Conservation (phyloP, 2,329 filamentous ascomycete genomes). For the Basipetospora chlamydospora region DNA sequence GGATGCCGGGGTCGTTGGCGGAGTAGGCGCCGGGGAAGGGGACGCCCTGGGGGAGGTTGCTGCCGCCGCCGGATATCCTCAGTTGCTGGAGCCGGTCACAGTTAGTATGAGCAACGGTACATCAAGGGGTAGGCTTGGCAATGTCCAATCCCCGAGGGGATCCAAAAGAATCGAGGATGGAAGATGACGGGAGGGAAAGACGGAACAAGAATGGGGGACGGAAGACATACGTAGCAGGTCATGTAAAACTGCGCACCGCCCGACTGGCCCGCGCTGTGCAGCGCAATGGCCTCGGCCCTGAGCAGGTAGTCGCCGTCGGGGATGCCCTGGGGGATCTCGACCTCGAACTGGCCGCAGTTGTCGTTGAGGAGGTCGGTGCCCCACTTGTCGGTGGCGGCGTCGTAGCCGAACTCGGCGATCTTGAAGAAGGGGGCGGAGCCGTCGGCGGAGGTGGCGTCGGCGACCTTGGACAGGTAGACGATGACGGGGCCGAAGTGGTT, state of each 20-base stretch:
- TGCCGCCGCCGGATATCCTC: conserved; percentile 14
- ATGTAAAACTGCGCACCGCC: conserved; percentile 24
- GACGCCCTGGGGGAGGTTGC: conserved; percentile 11
- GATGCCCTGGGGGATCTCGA: conserved; percentile 19
- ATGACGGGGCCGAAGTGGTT: conserved; percentile 39
- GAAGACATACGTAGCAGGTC: conserved; percentile 11
- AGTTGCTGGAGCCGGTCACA: conserved; percentile 9
- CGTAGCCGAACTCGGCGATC: conserved; percentile 26
- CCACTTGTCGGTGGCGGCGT: conserved; percentile 29
- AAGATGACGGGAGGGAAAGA: neutral
- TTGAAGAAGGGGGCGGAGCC: conserved; percentile 35
- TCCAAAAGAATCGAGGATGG: too few relatives aligned
- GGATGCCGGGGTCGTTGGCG: conserved; percentile 12
- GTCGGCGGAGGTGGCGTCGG: conserved; percentile 28
- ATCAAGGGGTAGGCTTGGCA: neutral
- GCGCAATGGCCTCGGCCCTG: conserved; percentile 37
- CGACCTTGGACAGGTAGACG: conserved; percentile 34
- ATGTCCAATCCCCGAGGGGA: too few relatives aligned
- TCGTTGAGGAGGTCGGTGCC: conserved; percentile 24
- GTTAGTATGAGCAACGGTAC: conserved; percentile 4
- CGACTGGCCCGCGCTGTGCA: conserved; percentile 25
- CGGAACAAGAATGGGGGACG: conserved; percentile 9
- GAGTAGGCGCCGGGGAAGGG: conserved; percentile 14
- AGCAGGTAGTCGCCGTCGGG: conserved; percentile 37
- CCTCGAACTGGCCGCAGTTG: conserved; percentile 26